These are phyloP conservation scores for Trametes coccinea DNA, from an alignment of 768 basidiomycete genomes.

Conservation along the genomic window DNA sequence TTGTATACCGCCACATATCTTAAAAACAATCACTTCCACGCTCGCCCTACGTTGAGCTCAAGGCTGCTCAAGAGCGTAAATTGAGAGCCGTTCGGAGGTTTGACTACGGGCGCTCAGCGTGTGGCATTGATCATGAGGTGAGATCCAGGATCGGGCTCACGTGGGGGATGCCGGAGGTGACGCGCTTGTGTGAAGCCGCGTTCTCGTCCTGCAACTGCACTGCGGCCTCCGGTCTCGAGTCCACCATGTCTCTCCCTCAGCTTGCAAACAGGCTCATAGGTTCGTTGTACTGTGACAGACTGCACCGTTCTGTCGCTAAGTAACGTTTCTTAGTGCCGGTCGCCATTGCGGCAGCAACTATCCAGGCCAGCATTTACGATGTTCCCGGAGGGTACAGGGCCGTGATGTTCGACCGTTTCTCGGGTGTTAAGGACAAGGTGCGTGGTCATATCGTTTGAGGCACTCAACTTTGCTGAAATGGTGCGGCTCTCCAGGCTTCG, in stretches of 20 bases:
- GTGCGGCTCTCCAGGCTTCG: conserved; percentile 50
- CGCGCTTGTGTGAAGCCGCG: conserved; percentile 4
- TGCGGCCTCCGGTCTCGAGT: conserved; percentile 4
- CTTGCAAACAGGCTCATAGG: conserved; percentile 50
- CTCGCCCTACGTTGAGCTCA: no score
- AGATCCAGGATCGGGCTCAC: conserved; percentile 12
- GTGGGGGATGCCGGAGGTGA: conserved; percentile 20
- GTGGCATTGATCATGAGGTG: not conserved
- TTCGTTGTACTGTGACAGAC: conserved; percentile 27
- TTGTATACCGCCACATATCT: no score
- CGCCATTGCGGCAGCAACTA: conserved; percentile 44
- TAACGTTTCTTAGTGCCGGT: conserved; percentile 67
- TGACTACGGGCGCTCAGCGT: not conserved
- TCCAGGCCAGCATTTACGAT: conserved; percentile 58
- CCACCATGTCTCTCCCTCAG: conserved; percentile 53
- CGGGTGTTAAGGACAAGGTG: conserved; percentile 83
- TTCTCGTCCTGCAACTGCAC: conserved; percentile 5
- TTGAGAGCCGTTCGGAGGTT: not conserved
- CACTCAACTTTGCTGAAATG: not conserved
- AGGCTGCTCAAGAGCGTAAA: no score
- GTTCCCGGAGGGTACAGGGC: conserved; percentile 84
- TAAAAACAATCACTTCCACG: no score
- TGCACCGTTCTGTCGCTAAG: not conserved
- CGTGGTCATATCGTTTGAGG: conserved; percentile 21
- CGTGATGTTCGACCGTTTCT: conserved; percentile 98